A percentile compares a stretch with the other conserved stretches of the same genome.
These are phyloP conservation scores for Mrakia hoshinonis DNA, from an alignment of 768 basidiomycete species.

Conservation along the genomic window DNA sequence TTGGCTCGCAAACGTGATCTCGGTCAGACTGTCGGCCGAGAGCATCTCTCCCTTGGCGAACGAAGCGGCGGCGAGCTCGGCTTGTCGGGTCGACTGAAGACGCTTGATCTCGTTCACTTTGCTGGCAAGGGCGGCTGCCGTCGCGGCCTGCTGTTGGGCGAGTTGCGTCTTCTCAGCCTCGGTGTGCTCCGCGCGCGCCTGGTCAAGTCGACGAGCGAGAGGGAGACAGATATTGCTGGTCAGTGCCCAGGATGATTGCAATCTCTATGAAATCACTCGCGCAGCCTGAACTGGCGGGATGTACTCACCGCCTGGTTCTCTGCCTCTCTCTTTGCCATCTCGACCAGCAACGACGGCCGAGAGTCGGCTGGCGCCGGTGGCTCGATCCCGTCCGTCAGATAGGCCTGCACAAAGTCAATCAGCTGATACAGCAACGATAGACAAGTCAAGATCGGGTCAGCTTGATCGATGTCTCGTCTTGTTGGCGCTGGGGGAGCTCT, in stretches of 20 bases:
- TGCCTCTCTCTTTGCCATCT: constrained; percentile 20
- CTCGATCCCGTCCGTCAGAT: neutral
- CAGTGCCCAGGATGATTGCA: too few species aligned
- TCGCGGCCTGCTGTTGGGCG: constrained; percentile 9
- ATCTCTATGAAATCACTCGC: too few species aligned
- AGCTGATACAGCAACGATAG: neutral
- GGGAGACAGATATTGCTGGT: too few species aligned
- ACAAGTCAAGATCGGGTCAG: neutral
- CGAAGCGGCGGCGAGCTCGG: constrained; percentile 4
- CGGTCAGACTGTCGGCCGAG: constrained; percentile 5
- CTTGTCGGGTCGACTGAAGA: constrained; percentile 10
- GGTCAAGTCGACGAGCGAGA: too few species aligned
- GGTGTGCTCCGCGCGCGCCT: constrained; percentile 7
- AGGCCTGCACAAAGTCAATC: neutral
- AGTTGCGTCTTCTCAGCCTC: constrained; percentile 8
- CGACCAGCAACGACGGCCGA: constrained; percentile 12
- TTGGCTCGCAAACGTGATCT: constrained; percentile 9
- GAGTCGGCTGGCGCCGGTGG: neutral
- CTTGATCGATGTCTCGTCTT: too few species aligned
- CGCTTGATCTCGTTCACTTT: constrained; percentile 23
- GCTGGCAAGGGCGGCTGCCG: neutral
- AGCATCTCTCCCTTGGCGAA: neutral
- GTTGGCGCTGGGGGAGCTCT: neutral
- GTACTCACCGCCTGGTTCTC: constrained; percentile 19
- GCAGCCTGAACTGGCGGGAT: too few species aligned